Evolutionary conservation across 2,329 filamentous ascomycete genomes (phyloP).

Genomic region (Beauveria asiatica): DNA sequence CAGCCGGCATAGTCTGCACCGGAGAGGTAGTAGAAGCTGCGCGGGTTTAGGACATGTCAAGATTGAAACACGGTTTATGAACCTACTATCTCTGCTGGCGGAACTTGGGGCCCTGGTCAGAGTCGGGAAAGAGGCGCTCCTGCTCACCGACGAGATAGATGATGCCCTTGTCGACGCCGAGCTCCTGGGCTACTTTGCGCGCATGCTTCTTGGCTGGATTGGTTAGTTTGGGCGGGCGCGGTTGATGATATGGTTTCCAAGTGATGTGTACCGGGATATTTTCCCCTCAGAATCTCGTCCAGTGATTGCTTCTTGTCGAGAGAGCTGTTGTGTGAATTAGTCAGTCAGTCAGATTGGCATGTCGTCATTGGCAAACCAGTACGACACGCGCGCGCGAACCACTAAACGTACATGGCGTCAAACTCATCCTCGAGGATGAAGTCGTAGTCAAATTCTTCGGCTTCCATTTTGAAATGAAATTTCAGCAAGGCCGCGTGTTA

Average conservation of each 20-base stretch:
- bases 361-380: background rate
- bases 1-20: conserved; percentile 48
- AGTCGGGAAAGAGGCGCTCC: conserved; percentile 46
- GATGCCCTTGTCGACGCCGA: conserved; percentile 41
- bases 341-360: background rate
- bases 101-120: conserved; percentile 47
- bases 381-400: background rate
- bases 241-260: background rate
- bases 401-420: conserved; percentile 41
- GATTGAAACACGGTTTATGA: background rate
- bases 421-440: conserved; percentile 44
- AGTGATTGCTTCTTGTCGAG: conserved; percentile 30
- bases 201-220: conserved; percentile 45
- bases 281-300: conserved; percentile 16
- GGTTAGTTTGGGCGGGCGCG: background rate
- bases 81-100: conserved; percentile 51
- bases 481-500: background rate
- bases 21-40: conserved; percentile 51
- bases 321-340: conserved; percentile 17
- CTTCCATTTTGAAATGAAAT: background rate
- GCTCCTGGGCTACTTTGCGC: conserved; percentile 44
- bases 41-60: background rate
- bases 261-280: conserved; percentile 18
- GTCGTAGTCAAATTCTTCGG: conserved; percentile 27
- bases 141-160: conserved; percentile 48